Conservation (phyloP, 306 rosid species). For the Gynostemma pentaphyllum region DNA sequence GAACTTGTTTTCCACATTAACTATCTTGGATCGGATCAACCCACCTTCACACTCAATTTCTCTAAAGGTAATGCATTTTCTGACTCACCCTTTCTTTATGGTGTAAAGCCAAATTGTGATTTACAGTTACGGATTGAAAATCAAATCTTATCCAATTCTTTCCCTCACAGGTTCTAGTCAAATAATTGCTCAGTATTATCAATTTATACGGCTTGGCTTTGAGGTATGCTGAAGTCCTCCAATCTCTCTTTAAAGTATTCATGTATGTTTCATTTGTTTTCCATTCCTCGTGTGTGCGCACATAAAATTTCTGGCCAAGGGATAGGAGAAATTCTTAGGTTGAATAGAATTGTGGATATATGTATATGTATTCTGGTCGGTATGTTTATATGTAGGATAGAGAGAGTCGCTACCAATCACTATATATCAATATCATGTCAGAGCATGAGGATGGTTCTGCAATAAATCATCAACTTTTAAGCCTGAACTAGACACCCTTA, state of each 20-base stretch:
- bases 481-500: not conserved
- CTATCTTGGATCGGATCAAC: constrained; percentile 91
- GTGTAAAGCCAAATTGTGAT: not conserved
- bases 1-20: constrained; percentile 82
- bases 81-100: no score
- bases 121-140: no score
- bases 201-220: constrained; percentile 67
- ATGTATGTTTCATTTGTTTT: not conserved
- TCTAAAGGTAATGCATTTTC: constrained; percentile 64
- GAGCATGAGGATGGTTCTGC: not conserved
- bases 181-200: constrained; percentile 85
- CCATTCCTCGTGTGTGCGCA: not conserved
- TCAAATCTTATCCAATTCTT: no score
- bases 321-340: no score
- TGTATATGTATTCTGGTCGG: no score
- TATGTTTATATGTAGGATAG: not conserved
- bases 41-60: constrained; percentile 88
- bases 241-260: not conserved
- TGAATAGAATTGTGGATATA: no score
- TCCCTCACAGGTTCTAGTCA: constrained; percentile 94
- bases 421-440: not conserved
- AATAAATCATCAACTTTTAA: not conserved
- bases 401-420: no score
- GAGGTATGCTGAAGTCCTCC: constrained; percentile 33
- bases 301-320: not conserved